Base-by-base conservation (phyloP, 805 yeast genomes). In the Saccharomyces kudriavzevii region DNA sequence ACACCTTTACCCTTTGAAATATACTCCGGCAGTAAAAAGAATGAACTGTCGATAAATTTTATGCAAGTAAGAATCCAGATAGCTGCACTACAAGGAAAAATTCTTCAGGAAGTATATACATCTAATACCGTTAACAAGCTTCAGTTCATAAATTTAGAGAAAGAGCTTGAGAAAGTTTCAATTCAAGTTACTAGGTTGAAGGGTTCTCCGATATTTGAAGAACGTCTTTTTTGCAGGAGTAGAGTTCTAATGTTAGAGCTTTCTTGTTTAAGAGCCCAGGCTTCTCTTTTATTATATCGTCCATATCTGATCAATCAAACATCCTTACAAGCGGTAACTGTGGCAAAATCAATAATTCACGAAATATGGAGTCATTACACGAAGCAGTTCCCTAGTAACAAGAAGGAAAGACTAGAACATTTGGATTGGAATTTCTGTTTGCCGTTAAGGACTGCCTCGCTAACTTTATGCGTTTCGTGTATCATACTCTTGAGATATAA, bases 391-490 rank as follows among this genome's bases (percentile, higher is more conserved):
- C 17, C 53, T 10, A 35, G 24, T 13, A 51, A 51, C 25, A 35
- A 51, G 24, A 51, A 35, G n/a, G 47, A 46, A 24, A 27, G 46
- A 10, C 11, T 22, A 30, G 30, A 47, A 28, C 53, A 47, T 31
- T 35, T 51, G 24, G 53, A 51, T 48, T 51, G 53, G 53, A 51
- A 51, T 47, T 51, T 51, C 22, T 43, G 53, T 35, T 51, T 47
- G 26, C 53, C 53, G 17, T 24, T 51, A 14, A 47, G 50, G 11
- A 51, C 53, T 11, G 53, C 53, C 2, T 51, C 53, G 6, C 40
- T 51, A 10, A 51, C 53, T 2, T 26, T 51, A 14, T 51, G 49
- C 22, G 10, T 47, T 20, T 29, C 53, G 24, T 51, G 53, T 40
- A 10, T 48, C 24, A 47, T 51, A 13, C 47, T 51, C 4, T 47